Evolutionary conservation across 2,329 filamentous ascomycete genomes (phyloP).

Genomic region (Capronia americana): DNA sequence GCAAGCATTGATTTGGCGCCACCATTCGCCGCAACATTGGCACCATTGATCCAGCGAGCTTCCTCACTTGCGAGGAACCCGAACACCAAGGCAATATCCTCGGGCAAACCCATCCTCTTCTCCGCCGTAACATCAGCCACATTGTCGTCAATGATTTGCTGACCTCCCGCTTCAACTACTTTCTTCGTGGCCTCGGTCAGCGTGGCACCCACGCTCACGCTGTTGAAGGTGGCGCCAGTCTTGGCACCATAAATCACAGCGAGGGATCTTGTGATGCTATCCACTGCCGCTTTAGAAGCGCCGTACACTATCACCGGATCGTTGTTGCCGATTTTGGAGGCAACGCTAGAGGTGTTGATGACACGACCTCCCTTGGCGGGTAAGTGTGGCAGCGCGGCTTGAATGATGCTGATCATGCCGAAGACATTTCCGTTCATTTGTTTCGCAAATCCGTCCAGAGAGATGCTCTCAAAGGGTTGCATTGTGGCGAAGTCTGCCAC

Average conservation of each 20-base stretch:
- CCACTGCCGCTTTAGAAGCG: conserved; percentile 45
- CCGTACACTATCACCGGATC: conserved; percentile 31
- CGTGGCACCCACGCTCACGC: conserved; percentile 13
- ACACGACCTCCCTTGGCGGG: conserved; percentile 23
- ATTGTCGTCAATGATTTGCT: conserved; percentile 47
- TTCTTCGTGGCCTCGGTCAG: conserved; percentile 45
- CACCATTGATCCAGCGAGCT: conserved; percentile 57
- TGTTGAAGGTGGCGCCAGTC: conserved; percentile 20
- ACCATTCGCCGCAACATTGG: conserved; percentile 46
- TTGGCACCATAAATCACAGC: conserved; percentile 19
- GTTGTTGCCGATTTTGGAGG: conserved; percentile 11
- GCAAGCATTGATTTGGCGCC: conserved; percentile 32
- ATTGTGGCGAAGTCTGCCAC: conserved; percentile 6
- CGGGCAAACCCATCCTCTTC: conserved; percentile 50
- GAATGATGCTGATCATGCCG: conserved; percentile 19
- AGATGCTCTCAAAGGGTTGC: conserved; percentile 14
- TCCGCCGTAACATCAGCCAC: conserved; percentile 42
- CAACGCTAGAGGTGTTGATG: conserved; percentile 26
- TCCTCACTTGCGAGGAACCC: conserved; percentile 54
- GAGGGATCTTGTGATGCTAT: conserved; percentile 32
- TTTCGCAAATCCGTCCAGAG: conserved; percentile 9
- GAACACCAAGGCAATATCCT: conserved; percentile 57
- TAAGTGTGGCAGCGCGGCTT: conserved; percentile 18
- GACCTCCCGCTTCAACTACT: conserved; percentile 53
- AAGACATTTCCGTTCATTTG: conserved; percentile 22